A percentile compares a stretch with the other conserved stretches of the same genome.
Evolutionary conservation across 2,329 filamentous ascomycete genomes (phyloP).

Genomic region (Calcarisporium arbuscula): DNA sequence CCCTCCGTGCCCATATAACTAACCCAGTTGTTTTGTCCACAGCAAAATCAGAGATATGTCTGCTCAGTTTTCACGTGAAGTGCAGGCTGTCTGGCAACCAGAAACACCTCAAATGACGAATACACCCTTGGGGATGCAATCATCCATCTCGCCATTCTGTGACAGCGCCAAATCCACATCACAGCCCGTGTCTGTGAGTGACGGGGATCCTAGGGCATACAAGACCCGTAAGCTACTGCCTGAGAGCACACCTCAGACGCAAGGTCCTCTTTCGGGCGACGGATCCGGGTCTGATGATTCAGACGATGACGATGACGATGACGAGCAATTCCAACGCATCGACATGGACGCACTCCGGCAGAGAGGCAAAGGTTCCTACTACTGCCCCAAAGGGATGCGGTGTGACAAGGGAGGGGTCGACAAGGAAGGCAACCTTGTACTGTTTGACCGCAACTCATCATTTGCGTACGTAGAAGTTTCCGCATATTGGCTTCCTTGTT

Average conservation of each 20-base stretch:
- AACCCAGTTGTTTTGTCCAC: constrained; percentile 5
- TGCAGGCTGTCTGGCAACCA: constrained; percentile 24
- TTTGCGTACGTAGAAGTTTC: constrained; percentile 25
- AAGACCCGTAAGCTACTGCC: constrained; percentile 17
- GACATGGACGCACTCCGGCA: constrained; percentile 33
- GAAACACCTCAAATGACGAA: constrained; percentile 10
- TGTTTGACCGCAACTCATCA: constrained; percentile 36
- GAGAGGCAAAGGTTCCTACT: constrained; percentile 32
- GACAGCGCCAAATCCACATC: constrained; percentile 13
- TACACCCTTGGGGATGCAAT: constrained; percentile 12
- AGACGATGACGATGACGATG: constrained; percentile 27
- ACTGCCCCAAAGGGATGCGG: constrained; percentile 26
- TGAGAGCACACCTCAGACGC: constrained; percentile 10
- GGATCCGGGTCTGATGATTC: constrained; percentile 20
- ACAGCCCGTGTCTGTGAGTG: constrained; percentile 11
- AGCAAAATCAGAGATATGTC: constrained; percentile 29
- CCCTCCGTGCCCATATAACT: background rate
- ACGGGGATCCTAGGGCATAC: constrained; percentile 15
- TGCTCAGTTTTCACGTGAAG: constrained; percentile 26
- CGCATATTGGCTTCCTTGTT: background rate
- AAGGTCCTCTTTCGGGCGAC: constrained; percentile 7
- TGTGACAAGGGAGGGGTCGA: constrained; percentile 36
- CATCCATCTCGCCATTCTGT: constrained; percentile 16
- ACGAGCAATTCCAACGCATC: constrained; percentile 27
- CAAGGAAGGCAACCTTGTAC: constrained; percentile 28